These are phyloP conservation scores for Dispira parvispora DNA, from an alignment of 192 early-diverging fungal species.

Conservation along the genomic window DNA sequence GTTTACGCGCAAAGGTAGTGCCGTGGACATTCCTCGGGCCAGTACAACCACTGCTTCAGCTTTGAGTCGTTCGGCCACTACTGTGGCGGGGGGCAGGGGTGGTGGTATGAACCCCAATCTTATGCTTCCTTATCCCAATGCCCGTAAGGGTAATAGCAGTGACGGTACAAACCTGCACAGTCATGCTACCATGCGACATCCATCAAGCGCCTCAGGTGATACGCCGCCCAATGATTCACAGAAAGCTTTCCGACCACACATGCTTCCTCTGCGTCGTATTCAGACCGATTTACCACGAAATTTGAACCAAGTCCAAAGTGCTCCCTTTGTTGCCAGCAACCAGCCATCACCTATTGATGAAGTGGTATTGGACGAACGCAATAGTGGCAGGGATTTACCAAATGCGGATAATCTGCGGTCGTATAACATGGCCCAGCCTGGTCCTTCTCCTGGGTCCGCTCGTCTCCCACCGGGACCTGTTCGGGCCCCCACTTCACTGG, in stretches of 20 bases:
- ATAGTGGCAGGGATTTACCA: too few species aligned
- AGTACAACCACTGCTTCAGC: too few species aligned
- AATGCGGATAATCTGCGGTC: too few species aligned
- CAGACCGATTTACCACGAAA: neutral
- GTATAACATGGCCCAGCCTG: too few species aligned
- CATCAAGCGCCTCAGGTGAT: neutral
- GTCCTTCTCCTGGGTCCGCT: too few species aligned
- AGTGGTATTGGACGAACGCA: too few species aligned
- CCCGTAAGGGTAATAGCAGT: neutral
- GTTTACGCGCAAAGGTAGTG: neutral
- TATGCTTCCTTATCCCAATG: neutral
- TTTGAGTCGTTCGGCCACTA: constrained; percentile 5
- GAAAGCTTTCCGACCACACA: neutral
- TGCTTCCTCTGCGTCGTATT: neutral
- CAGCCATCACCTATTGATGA: too few species aligned
- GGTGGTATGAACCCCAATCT: neutral
- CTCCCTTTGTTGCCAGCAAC: neutral
- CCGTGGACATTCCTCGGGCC: neutral
- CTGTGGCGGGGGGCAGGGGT: neutral
- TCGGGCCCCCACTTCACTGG: too few species aligned
- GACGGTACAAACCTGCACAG: neutral
- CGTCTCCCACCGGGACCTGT: too few species aligned
- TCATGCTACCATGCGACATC: neutral
- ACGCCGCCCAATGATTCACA: neutral
- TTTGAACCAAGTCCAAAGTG: neutral